A percentile compares a stretch with the other conserved stretches of the same genome.
Evolutionary conservation across 129 eudicot genomes (phyloP).

Genomic region (Dittrichia graveolens): DNA sequence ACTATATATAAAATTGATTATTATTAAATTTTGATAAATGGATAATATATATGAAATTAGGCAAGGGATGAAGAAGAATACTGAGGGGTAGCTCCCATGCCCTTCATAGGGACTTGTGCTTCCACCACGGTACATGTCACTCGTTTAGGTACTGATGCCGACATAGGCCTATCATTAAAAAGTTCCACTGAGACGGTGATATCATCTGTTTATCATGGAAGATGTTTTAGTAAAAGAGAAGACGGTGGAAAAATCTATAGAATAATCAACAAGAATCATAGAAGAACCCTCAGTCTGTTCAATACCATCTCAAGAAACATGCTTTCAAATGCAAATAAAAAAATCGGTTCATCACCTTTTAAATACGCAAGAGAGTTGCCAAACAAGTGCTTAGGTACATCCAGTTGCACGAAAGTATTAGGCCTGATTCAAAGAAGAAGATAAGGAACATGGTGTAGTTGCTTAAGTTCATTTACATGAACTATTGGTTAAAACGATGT

Average conservation of each 20-base stretch:
- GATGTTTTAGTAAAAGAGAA: slow-evolving; percentile 20
- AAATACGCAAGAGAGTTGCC: slow-evolving; percentile 73
- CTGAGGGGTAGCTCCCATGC: slow-evolving; percentile 88
- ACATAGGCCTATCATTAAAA: slow-evolving; percentile 73
- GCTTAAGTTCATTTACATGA: no score
- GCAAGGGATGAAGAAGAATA: slow-evolving; percentile 41
- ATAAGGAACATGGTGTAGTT: slow-evolving; percentile 13
- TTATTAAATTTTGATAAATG: slow-evolving; percentile 9
- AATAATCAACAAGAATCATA: background rate
- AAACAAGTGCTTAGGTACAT: slow-evolving; percentile 76
- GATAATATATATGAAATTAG: background rate
- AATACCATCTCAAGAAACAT: background rate
- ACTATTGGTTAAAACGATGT: background rate
- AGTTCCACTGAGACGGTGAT: slow-evolving; percentile 71
- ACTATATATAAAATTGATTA: background rate
- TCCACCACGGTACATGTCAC: slow-evolving; percentile 91
- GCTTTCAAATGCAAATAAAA: background rate
- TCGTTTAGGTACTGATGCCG: slow-evolving; percentile 83
- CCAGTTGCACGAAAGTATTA: slow-evolving; percentile 66
- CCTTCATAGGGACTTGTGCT: slow-evolving; percentile 66
- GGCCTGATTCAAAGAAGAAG: slow-evolving; percentile 49
- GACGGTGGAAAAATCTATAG: background rate
- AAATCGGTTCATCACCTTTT: slow-evolving; percentile 56
- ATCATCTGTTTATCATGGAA: slow-evolving; percentile 58
- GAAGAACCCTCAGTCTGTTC: background rate